phyloP scores from a whole-genome alignment of 2,329 filamentous ascomycete genomes.

The Mycosphaerelloides madeirae region DNA sequence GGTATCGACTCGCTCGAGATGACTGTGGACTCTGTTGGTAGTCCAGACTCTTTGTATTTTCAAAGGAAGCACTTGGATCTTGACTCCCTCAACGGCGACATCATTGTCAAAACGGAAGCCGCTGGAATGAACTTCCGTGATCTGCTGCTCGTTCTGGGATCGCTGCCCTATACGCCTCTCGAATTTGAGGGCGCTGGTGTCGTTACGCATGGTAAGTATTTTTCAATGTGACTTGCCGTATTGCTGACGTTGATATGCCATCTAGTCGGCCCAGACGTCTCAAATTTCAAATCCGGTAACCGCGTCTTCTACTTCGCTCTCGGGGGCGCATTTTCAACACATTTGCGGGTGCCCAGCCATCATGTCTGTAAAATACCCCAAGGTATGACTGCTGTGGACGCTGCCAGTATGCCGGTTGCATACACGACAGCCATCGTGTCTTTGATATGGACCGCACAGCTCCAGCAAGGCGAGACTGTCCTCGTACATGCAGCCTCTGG shows the following conservation, averaged over 20 bases:
- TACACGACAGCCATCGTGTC: slow-evolving; percentile 26
- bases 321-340: background rate
- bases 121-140: slow-evolving; percentile 26
- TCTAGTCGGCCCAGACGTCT: slow-evolving; percentile 14
- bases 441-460: slow-evolving; percentile 20
- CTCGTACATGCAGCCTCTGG: slow-evolving; percentile 33
- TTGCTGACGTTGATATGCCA: too few species aligned
- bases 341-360: background rate
- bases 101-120: slow-evolving; percentile 23
- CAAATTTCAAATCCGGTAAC: slow-evolving; percentile 3
- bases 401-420: slow-evolving; percentile 23
- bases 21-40: background rate
- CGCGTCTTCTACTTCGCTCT: slow-evolving; percentile 2
- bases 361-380: too few species aligned
- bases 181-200: slow-evolving; percentile 12
- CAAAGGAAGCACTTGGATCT: too few species aligned
- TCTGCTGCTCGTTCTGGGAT: slow-evolving; percentile 18
- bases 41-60: background rate
- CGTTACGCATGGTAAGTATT: background rate
- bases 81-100: slow-evolving; percentile 13
- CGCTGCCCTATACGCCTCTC: slow-evolving; percentile 5
- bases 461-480: slow-evolving; percentile 30
- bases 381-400: slow-evolving; percentile 20
- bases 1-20: background rate
- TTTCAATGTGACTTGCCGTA: too few species aligned